Conservation (phyloP, 163 green algal species). For the Scenedesmus sp. region DNA sequence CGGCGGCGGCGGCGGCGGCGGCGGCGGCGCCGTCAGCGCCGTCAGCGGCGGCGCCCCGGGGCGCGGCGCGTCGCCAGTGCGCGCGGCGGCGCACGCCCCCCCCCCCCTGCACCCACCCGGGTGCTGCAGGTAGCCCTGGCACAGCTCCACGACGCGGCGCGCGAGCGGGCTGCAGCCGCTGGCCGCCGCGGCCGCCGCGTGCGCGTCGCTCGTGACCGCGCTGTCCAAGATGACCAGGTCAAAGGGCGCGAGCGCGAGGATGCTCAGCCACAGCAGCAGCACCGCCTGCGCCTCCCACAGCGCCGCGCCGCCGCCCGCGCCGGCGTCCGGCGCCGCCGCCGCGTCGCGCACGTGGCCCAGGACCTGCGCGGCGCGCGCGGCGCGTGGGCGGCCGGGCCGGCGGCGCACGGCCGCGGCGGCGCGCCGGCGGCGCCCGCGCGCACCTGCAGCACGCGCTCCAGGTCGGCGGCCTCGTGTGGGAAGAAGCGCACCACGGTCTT, state of each 20-base stretch:
- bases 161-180: constrained; percentile 61
- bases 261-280: constrained; percentile 94
- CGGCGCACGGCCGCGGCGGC: too few relatives aligned
- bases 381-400: too few relatives aligned
- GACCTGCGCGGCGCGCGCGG: constrained; percentile 7
- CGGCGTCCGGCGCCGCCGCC: constrained; percentile 14
- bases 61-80: too few relatives aligned
- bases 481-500: constrained; percentile 95
- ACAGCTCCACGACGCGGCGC: constrained; percentile 61
- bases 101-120: too few relatives aligned
- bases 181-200: constrained; percentile 9
- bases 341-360: constrained; percentile 18
- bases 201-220: not conserved
- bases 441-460: constrained; percentile 80
- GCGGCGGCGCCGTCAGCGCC: too few relatives aligned
- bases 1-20: too few relatives aligned
- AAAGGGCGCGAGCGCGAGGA: constrained; percentile 95
- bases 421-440: not conserved
- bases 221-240: constrained; percentile 88
- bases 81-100: too few relatives aligned
- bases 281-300: constrained; percentile 84
- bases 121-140: constrained; percentile 65
- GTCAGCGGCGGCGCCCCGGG: too few relatives aligned
- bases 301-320: constrained; percentile 31
- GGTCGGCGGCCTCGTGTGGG: constrained; percentile 82